A percentile compares a stretch with the other conserved stretches of the same genome.
These are phyloP conservation scores for Lactuca sativa DNA, from an alignment of 129 eudicot species.

Conservation along the genomic window DNA sequence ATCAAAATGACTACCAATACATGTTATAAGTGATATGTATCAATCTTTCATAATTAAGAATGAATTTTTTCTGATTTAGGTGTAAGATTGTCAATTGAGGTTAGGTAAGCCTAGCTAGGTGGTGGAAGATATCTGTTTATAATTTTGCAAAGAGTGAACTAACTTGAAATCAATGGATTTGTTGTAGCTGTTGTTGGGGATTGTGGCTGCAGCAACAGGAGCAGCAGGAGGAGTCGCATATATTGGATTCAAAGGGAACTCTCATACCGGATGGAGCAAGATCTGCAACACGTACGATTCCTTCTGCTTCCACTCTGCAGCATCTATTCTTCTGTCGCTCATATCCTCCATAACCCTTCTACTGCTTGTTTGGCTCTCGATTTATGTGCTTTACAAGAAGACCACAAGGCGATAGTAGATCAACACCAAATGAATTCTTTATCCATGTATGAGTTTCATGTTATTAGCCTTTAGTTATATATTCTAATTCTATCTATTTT, in stretches of 20 bases:
- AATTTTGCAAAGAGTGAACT: background rate
- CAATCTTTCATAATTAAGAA: too few species aligned
- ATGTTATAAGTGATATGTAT: too few species aligned
- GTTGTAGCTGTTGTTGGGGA: conserved; percentile 69
- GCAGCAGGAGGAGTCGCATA: conserved; percentile 69
- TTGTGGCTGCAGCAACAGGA: conserved; percentile 72
- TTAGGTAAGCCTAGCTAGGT: too few species aligned
- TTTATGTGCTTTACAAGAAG: conserved; percentile 48
- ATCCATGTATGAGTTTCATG: background rate
- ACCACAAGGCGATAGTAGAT: conserved; percentile 5
- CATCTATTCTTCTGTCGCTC: conserved; percentile 38
- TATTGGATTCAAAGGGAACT: conserved; percentile 71
- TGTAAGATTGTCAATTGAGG: too few species aligned
- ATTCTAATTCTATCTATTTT: too few species aligned
- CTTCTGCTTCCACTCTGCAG: conserved; percentile 56
- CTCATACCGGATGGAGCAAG: conserved; percentile 54
- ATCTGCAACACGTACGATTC: conserved; percentile 48
- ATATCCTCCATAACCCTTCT: conserved; percentile 50
- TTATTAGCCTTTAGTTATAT: background rate
- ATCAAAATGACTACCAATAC: too few species aligned
- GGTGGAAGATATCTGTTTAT: too few species aligned
- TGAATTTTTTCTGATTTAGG: too few species aligned
- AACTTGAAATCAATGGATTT: background rate
- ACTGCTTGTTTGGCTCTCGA: conserved; percentile 51
- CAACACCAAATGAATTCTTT: background rate